Evolutionary conservation across 352 stramenopile genomes (phyloP).

Genomic region (Phytopythium boreale): DNA sequence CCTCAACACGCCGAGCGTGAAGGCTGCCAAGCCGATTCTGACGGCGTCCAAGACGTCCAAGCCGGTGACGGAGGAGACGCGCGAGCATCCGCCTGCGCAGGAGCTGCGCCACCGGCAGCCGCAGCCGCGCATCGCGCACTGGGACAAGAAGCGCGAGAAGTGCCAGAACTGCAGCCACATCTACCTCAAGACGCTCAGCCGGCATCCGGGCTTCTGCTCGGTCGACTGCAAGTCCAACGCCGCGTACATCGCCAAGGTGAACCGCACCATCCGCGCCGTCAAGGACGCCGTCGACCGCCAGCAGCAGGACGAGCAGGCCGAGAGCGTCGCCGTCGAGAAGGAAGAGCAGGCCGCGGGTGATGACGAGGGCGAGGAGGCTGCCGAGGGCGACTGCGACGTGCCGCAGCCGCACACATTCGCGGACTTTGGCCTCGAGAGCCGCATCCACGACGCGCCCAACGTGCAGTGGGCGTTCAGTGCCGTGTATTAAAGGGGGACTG

Average conservation of each 20-base stretch:
- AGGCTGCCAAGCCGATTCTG: constrained; percentile 21
- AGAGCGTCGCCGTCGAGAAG: constrained; percentile 11
- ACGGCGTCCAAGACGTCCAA: constrained; percentile 13
- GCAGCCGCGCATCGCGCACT: constrained; percentile 52
- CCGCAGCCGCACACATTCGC: constrained; percentile 56
- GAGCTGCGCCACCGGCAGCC: not conserved
- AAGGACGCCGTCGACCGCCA: constrained; percentile 61
- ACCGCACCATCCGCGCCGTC: constrained; percentile 77
- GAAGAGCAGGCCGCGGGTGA: constrained; percentile 12
- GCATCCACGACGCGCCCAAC: constrained; percentile 50
- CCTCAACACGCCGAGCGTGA: constrained; percentile 1
- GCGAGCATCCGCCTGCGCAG: not conserved
- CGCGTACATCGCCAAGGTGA: constrained; percentile 78
- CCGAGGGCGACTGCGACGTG: constrained; percentile 11
- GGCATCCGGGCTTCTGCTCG: constrained; percentile 74
- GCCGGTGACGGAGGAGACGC: not conserved
- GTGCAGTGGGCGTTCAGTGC: constrained; percentile 79
- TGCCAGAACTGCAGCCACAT: constrained; percentile 84
- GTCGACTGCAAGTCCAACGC: constrained; percentile 89
- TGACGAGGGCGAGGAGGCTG: constrained; percentile 8
- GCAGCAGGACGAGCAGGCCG: constrained; percentile 23
- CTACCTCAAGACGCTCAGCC: constrained; percentile 84
- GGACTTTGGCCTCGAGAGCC: constrained; percentile 70
- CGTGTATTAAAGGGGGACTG: constrained; percentile 42
- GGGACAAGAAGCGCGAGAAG: constrained; percentile 86